Evolutionary conservation across 2,329 filamentous ascomycete genomes (phyloP), one percentile per base, ranked within the genome.

Genomic region (Botryotinia convoluta): DNA sequence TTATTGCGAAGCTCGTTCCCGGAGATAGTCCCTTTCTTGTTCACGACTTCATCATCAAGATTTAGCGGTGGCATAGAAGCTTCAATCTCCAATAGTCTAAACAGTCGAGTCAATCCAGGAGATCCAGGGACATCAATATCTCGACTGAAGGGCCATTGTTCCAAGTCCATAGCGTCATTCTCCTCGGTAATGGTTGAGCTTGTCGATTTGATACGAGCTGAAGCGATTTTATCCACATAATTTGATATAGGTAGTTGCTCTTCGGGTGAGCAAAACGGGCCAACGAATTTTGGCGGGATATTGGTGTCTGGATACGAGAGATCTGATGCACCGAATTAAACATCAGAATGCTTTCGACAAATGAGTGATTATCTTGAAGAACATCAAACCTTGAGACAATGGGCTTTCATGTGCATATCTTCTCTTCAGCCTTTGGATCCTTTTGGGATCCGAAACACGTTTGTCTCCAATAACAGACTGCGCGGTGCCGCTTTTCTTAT

Each of bases 41-140:
- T 16, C 42, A 63, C 29, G 12, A 16, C 39, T 18, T 51, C 59
- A 45, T 63, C n/a, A 29, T 37, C 29, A 1, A 71, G 12, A 35
- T 37, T 12, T 3, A 37, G 26, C 4, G 42, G 22, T 39, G n/a
- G 20, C 35, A 71, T 71, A 20, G 14, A 39, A 7, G 22, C 32
- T 63, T 72, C 69, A 16, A 67, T 65, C 12, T 72, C 60, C 70
- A 72, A 54, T 26, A 1, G 29, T 8, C 1, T 4, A 22, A 72
- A 44, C 26, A 72, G n/a, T n/a, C 37, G 32, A 42, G 45, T 22
- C 22, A 67, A 20, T 67, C 70, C 44, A 57, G 18, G 45, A 29
- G 70, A 67, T 65, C 37, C 70, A 39, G n/a, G 68, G 2, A 70
- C 9, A 60, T 61, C 37, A 20, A n/a, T 37, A 12, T 54, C 59